A percentile compares a stretch with the other conserved stretches of the same genome.
Evolutionary conservation across 768 basidiomycete species (phyloP).

Genomic region (Panaeolus cyanescens): DNA sequence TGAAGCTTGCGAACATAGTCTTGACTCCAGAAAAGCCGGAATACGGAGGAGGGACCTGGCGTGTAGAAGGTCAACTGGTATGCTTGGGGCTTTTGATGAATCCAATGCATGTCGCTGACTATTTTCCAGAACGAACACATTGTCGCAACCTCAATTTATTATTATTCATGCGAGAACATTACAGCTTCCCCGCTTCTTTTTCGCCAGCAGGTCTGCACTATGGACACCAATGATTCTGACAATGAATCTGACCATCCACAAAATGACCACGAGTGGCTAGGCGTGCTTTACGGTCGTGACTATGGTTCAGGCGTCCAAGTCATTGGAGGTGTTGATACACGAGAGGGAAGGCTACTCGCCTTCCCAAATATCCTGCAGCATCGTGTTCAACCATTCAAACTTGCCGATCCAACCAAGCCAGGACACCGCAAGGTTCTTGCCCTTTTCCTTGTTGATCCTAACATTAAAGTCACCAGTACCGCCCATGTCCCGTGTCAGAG

Average conservation of each 20-base stretch:
- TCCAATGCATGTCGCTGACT: neutral
- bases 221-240: neutral
- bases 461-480: too few species aligned
- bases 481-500: constrained; percentile 31
- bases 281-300: constrained; percentile 25
- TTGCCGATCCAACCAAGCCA: constrained; percentile 36
- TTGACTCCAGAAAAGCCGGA: constrained; percentile 16
- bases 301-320: constrained; percentile 25
- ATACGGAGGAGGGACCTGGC: constrained; percentile 16
- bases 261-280: constrained; percentile 27
- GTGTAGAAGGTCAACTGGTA: constrained; percentile 18
- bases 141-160: constrained; percentile 25
- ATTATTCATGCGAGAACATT: constrained; percentile 25
- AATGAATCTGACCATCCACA: constrained; percentile 21
- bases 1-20: constrained; percentile 15
- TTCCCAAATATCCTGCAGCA: constrained; percentile 47
- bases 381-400: constrained; percentile 37
- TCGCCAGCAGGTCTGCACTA: constrained; percentile 17
- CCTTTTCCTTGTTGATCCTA: constrained; percentile 42
- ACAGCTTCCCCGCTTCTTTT: constrained; percentile 23
- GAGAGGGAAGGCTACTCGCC: constrained; percentile 35
- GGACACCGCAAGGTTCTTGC: constrained; percentile 46
- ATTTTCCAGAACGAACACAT: constrained; percentile 31
- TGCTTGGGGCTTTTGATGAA: neutral
- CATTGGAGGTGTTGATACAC: constrained; percentile 34